A percentile compares a stretch with the other conserved stretches of the same genome.
Evolutionary conservation across 1,139 yeast genomes (phyloP).

Genomic region (Tardiomyces digboiensis): DNA sequence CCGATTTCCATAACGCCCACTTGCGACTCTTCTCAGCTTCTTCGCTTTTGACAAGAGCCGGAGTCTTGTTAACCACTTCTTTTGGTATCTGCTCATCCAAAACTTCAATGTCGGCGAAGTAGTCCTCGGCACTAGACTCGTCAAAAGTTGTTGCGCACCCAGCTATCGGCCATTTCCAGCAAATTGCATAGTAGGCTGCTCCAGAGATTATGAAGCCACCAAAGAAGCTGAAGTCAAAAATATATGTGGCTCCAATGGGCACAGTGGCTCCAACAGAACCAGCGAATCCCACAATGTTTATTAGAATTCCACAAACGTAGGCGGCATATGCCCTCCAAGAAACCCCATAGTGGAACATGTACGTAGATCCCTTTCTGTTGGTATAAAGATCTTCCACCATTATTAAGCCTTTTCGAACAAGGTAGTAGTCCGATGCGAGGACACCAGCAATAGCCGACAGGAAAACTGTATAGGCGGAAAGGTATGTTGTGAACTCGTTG

Average conservation of each 20-base stretch:
- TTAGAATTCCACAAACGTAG: conserved; percentile 40
- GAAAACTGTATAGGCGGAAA: conserved; percentile 82
- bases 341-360: conserved; percentile 51
- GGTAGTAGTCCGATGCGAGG: conserved; percentile 64
- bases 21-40: too few relatives aligned
- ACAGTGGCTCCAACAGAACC: conserved; percentile 66
- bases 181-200: too few relatives aligned
- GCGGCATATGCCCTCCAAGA: conserved; percentile 56
- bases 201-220: conserved; percentile 60
- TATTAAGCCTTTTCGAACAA: conserved; percentile 59
- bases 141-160: too few relatives aligned
- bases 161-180: too few relatives aligned
- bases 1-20: too few relatives aligned
- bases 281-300: conserved; percentile 82
- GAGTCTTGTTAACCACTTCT: too few relatives aligned
- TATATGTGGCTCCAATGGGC: conserved; percentile 69
- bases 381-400: conserved; percentile 55
- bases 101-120: too few relatives aligned
- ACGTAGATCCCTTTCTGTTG: conserved; percentile 36
- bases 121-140: too few relatives aligned
- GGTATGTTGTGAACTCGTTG: conserved; percentile 70
- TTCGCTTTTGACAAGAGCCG: too few relatives aligned
- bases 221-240: conserved; percentile 66
- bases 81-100: too few relatives aligned
- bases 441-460: conserved; percentile 84